phyloP scores from a whole-genome alignment of 805 yeast species.

The Vanderwaltozyma verrucispora region DNA sequence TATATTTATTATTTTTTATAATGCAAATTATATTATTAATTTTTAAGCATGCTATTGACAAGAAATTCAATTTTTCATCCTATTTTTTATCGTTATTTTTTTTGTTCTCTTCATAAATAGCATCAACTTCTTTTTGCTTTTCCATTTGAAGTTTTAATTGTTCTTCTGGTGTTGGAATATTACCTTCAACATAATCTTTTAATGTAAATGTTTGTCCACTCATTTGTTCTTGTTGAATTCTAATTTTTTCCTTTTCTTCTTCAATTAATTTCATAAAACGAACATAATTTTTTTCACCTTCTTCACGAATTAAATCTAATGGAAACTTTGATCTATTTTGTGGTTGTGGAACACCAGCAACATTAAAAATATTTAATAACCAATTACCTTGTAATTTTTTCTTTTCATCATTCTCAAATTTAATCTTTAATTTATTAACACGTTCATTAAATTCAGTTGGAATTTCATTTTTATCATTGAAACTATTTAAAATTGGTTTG shows the following conservation, averaged over 20 bases:
- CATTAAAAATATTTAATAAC: slow-evolving; percentile 55
- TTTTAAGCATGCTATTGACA: no score
- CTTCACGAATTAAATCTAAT: slow-evolving; percentile 79
- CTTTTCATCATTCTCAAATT: slow-evolving; percentile 50
- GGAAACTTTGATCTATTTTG: slow-evolving; percentile 41
- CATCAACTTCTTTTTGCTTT: slow-evolving; percentile 32
- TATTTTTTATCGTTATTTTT: slow-evolving; percentile 2
- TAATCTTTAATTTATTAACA: slow-evolving; percentile 62
- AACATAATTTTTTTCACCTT: slow-evolving; percentile 82
- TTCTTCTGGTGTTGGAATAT: slow-evolving; percentile 67
- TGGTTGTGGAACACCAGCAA: slow-evolving; percentile 21
- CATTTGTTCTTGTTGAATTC: slow-evolving; percentile 66
- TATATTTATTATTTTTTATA: no score
- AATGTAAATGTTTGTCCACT: slow-evolving; percentile 77
- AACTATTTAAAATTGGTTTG: slow-evolving; percentile 74
- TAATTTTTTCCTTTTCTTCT: slow-evolving; percentile 61
- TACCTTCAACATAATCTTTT: slow-evolving; percentile 78
- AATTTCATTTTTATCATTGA: slow-evolving; percentile 52
- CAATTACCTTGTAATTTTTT: slow-evolving; percentile 37
- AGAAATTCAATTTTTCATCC: not conserved
- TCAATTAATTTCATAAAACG: slow-evolving; percentile 72
- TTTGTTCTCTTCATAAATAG: slow-evolving; percentile 25
- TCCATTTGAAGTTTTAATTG: slow-evolving; percentile 34
- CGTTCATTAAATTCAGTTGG: slow-evolving; percentile 74
- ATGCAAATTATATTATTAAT: no score